Evolutionary conservation across 108 stramenopile genomes (phyloP).

Genomic region (Nitzschia sp.): DNA sequence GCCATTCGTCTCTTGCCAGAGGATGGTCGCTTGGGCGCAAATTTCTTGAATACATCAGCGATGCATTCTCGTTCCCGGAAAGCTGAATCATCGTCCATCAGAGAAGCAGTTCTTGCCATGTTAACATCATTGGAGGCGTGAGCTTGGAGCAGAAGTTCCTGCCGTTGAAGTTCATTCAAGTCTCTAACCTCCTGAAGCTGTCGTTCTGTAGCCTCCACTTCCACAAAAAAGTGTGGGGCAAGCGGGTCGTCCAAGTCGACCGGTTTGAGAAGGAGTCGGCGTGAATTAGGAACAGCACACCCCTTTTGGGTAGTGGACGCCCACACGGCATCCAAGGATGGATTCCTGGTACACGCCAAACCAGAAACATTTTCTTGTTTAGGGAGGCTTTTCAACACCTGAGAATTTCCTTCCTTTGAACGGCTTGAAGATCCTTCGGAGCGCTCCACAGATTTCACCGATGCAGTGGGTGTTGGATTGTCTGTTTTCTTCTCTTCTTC

Average conservation of each 20-base stretch:
- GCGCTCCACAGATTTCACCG: background rate
- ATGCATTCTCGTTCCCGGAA: conserved; percentile 14
- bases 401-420: no score
- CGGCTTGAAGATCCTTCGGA: no score
- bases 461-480: background rate
- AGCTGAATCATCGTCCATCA: conserved; percentile 31
- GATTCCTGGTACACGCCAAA: background rate
- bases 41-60: background rate
- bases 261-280: background rate
- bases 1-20: background rate
- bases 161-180: conserved; percentile 19
- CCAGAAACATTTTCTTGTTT: background rate
- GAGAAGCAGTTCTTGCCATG: conserved; percentile 15
- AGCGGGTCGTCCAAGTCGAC: background rate
- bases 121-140: background rate
- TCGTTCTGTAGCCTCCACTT: conserved; percentile 21
- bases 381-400: no score
- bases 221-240: conserved; percentile 22
- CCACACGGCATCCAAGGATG: background rate
- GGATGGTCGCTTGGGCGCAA: background rate
- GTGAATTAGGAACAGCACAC: background rate
- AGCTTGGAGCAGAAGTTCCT: background rate
- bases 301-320: background rate
- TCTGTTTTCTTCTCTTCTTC: background rate
- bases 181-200: conserved; percentile 21